Conservation (phyloP, 1,139 yeast species). For the Kurtzmaniella quercitrusa region DNA sequence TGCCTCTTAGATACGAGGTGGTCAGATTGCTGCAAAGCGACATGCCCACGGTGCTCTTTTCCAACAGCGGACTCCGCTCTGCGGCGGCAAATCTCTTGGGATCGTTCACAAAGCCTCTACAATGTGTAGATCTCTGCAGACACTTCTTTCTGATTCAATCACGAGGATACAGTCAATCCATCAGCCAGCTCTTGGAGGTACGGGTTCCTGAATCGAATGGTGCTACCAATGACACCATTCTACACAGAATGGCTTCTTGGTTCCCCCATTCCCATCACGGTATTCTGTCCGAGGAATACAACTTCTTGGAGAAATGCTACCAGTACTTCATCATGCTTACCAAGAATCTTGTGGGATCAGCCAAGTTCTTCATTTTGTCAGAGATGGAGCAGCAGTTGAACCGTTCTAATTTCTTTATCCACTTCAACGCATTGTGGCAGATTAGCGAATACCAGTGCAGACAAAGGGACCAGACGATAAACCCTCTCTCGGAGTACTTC, state of each 20-base stretch:
- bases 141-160: background rate
- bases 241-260: background rate
- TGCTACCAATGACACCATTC: background rate
- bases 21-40: background rate
- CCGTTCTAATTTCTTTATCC: slow-evolving; percentile 13
- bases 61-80: background rate
- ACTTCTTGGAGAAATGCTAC: background rate
- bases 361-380: slow-evolving; percentile 9
- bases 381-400: slow-evolving; percentile 12
- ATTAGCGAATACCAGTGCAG: background rate
- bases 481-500: slow-evolving; percentile 4
- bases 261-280: background rate
- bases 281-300: background rate
- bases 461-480: background rate
- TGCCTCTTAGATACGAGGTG: background rate
- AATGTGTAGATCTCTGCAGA: background rate
- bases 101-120: background rate
- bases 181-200: background rate
- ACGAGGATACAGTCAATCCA: background rate
- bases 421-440: slow-evolving; percentile 13
- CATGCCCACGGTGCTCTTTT: background rate
- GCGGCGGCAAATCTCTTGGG: background rate
- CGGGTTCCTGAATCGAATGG: background rate
- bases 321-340: background rate
- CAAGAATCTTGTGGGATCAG: slow-evolving; percentile 3